Evolutionary conservation across 176 grass and related monocot genomes (phyloP).

Genomic region (Puccinellia tenuiflora): DNA sequence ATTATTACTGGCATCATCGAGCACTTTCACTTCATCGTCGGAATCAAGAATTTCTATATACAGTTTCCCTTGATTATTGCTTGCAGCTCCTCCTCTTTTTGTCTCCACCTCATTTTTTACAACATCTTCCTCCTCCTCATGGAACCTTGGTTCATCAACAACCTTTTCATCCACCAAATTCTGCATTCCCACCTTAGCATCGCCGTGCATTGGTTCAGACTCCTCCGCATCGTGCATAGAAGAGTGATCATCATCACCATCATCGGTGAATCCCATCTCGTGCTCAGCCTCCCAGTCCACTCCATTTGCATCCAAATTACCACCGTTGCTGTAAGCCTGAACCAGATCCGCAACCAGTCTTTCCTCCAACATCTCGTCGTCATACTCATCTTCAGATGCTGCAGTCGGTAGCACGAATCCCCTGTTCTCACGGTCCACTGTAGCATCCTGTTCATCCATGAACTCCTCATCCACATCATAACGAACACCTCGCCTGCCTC

Average conservation of each 20-base stretch:
- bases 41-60: slow-evolving; percentile 25
- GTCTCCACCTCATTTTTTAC: not conserved
- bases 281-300: slow-evolving; percentile 31
- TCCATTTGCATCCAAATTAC: slow-evolving; percentile 31
- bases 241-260: not conserved
- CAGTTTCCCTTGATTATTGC: not conserved
- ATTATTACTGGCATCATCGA: slow-evolving; percentile 8
- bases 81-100: not conserved
- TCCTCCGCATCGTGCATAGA: slow-evolving; percentile 14
- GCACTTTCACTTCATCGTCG: slow-evolving; percentile 32
- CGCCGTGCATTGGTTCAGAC: not conserved
- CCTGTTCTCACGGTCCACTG: not conserved
- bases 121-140: not conserved
- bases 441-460: not conserved
- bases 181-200: slow-evolving; percentile 12
- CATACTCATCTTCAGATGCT: slow-evolving; percentile 33
- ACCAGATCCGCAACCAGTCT: slow-evolving; percentile 45
- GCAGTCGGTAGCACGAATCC: not conserved
- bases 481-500: not conserved
- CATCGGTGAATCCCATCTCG: slow-evolving; percentile 35
- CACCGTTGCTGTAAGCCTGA: slow-evolving; percentile 47
- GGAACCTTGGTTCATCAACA: not conserved
- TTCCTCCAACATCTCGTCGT: slow-evolving; percentile 40
- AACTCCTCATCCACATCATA: not conserved
- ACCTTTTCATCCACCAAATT: slow-evolving; percentile 5